Conservation (phyloP, 352 stramenopile species). For the Saprolegnia diclina region DNA sequence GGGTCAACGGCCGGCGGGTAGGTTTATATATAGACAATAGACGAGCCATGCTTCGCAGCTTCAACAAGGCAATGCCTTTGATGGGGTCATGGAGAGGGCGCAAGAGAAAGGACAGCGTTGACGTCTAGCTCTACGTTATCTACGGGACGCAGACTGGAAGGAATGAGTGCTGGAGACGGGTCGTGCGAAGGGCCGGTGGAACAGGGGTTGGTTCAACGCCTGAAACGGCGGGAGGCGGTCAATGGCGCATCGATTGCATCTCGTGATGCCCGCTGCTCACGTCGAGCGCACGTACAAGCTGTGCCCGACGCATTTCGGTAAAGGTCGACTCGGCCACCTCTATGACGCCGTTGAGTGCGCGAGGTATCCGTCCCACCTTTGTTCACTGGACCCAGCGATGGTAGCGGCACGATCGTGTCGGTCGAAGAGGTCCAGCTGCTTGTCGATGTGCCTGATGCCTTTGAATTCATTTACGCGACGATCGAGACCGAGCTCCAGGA, state of each 20-base stretch:
- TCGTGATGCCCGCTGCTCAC: not conserved
- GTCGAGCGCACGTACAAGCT: not conserved
- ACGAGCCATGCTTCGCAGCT: too few species aligned
- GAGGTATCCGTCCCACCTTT: not conserved
- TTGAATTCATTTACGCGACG: not conserved
- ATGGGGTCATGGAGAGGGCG: too few species aligned
- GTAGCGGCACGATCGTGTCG: not conserved
- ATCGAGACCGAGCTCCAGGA: not conserved
- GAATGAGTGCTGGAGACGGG: too few species aligned
- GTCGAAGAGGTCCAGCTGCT: not conserved
- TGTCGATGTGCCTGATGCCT: not conserved
- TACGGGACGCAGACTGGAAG: too few species aligned
- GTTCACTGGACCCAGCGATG: not conserved
- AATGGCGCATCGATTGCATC: not conserved
- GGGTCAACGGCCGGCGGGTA: not conserved
- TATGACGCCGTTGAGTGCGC: not conserved
- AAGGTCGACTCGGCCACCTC: not conserved
- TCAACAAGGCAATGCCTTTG: too few species aligned
- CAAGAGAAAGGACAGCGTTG: too few species aligned
- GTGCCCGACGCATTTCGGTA: not conserved
- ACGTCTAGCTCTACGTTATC: too few species aligned
- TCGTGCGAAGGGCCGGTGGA: not conserved
- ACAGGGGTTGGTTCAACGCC: not conserved
- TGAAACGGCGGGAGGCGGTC: not conserved
- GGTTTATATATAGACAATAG: not conserved